phyloP scores from a whole-genome alignment of 345 rosid genomes.

The thale cress (Arabidopsis thaliana) region DNA sequence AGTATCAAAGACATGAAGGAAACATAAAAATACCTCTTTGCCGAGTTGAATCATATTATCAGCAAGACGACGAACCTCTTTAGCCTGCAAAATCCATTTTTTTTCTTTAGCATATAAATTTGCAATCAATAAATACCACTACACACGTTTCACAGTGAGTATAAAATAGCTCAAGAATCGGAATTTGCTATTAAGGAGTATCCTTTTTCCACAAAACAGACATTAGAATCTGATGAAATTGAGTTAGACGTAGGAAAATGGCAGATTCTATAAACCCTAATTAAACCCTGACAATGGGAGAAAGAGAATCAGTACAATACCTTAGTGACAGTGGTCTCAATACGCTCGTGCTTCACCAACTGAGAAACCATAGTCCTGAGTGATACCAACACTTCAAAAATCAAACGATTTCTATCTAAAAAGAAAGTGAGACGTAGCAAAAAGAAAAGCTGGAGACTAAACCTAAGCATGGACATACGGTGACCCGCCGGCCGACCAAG shows the following conservation, averaged over 20 bases:
- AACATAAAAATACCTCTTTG: constrained; percentile 61
- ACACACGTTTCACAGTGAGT: neutral
- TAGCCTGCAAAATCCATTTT: constrained; percentile 61
- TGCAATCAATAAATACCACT: neutral
- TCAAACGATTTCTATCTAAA: neutral
- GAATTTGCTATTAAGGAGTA: constrained; percentile 1
- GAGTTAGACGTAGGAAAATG: constrained; percentile 28
- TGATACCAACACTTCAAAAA: constrained; percentile 1
- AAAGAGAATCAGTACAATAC: constrained; percentile 48
- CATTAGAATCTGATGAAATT: constrained; percentile 29
- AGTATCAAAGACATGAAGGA: neutral
- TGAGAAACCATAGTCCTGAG: constrained; percentile 90
- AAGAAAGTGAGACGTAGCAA: neutral
- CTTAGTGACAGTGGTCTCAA: constrained; percentile 93
- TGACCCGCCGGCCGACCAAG: constrained; percentile 74
- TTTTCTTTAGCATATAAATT: neutral
- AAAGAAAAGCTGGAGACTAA: neutral
- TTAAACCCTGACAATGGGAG: constrained; percentile 28
- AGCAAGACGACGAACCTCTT: constrained; percentile 84
- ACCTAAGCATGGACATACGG: constrained; percentile 95
- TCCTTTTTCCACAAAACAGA: constrained; percentile 1
- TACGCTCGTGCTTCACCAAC: constrained; percentile 89
- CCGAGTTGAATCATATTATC: constrained; percentile 95
- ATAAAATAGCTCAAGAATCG: neutral
- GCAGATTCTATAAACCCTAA: constrained; percentile 38